phyloP scores from a whole-genome alignment of 805 yeast genomes.

The Saturnispora galanensis region DNA sequence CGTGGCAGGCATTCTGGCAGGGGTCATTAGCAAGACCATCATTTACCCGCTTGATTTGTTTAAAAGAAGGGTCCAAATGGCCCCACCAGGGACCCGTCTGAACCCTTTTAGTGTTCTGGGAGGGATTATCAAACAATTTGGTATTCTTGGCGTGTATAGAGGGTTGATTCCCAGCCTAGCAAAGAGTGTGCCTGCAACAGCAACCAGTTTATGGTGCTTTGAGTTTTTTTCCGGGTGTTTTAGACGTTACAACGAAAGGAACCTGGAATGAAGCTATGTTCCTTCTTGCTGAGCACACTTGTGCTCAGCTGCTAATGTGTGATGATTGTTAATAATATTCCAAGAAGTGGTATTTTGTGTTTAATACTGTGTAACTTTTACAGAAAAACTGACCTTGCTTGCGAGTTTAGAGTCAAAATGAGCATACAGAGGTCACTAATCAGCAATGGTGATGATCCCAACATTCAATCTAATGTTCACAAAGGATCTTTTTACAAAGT shows the following conservation, averaged over 20 bases:
- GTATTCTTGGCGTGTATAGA: conserved; percentile 58
- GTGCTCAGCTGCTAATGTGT: background rate
- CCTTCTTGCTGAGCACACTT: background rate
- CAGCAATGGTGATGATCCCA: no score
- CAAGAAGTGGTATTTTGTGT: background rate
- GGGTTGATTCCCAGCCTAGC: conserved; percentile 64
- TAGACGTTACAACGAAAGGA: conserved; percentile 2
- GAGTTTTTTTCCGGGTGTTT: conserved; percentile 23
- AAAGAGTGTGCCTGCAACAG: conserved; percentile 72
- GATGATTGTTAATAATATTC: background rate
- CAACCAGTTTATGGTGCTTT: conserved; percentile 27
- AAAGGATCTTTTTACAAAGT: no score
- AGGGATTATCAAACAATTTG: conserved; percentile 44
- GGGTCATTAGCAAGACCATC: conserved; percentile 57
- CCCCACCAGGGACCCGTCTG: conserved; percentile 6
- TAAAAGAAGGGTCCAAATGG: conserved; percentile 67
- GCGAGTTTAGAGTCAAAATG: no score
- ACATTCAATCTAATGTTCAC: no score
- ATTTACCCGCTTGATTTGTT: conserved; percentile 84
- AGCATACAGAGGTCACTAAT: no score
- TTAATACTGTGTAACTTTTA: background rate
- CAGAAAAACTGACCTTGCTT: no score
- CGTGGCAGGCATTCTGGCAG: conserved; percentile 66
- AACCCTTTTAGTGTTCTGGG: conserved; percentile 17
- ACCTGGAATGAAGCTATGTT: background rate